phyloP scores from a whole-genome alignment of 805 yeast species.

The Nakazawaea ernobii region DNA sequence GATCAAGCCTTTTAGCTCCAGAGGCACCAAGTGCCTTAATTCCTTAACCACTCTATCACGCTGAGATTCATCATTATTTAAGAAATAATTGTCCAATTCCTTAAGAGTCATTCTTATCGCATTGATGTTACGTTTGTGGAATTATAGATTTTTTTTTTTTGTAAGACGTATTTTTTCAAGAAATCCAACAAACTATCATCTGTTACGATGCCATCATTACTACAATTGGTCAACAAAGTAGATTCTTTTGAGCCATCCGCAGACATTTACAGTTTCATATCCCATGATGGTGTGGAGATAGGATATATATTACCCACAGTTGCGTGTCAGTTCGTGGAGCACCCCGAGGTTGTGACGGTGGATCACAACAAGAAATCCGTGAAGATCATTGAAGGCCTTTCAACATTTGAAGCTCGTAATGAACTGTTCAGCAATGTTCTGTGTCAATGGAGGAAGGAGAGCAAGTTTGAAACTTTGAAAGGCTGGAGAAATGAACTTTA shows the following conservation, averaged over 20 bases:
- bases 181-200: neutral
- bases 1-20: conserved; percentile 9
- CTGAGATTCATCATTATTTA: neutral
- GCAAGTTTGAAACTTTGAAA: conserved; percentile 32
- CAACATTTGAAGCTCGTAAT: conserved; percentile 36
- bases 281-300: conserved; percentile 31
- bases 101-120: neutral
- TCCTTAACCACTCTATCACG: neutral
- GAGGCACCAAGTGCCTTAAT: neutral
- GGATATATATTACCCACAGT: conserved; percentile 35
- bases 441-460: conserved; percentile 27
- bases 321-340: conserved; percentile 20
- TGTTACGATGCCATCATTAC: conserved; percentile 1
- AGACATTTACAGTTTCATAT: conserved; percentile 25
- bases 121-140: neutral
- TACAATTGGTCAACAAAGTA: conserved; percentile 15
- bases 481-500: conserved; percentile 91
- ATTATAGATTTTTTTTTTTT: neutral
- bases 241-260: conserved; percentile 15
- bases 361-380: conserved; percentile 23
- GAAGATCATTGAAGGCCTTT: conserved; percentile 21
- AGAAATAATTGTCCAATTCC: conserved; percentile 13
- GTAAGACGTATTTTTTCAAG: neutral
- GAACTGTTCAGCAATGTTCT: conserved; percentile 39
- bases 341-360: conserved; percentile 19